These are phyloP conservation scores for Lizonia empirigonia DNA, from an alignment of 2,329 filamentous ascomycete species.

Conservation along the genomic window DNA sequence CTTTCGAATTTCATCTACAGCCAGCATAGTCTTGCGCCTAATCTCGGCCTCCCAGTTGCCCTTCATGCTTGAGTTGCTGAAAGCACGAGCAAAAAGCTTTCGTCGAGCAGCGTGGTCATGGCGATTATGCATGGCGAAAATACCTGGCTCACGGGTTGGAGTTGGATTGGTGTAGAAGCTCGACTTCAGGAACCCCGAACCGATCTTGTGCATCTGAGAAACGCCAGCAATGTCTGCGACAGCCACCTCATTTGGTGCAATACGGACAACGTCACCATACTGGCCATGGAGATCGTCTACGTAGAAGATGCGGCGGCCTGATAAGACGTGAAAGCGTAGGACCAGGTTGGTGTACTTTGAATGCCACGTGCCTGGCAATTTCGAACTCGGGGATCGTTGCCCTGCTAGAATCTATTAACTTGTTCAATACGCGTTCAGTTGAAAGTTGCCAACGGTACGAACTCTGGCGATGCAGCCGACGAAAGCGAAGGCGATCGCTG, in stretches of 20 bases:
- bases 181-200: conserved; percentile 50
- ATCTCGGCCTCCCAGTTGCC: conserved; percentile 47
- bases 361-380: conserved; percentile 40
- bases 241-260: conserved; percentile 33
- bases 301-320: conserved; percentile 47
- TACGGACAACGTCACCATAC: conserved; percentile 37
- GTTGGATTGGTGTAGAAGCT: conserved; percentile 46
- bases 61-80: conserved; percentile 44
- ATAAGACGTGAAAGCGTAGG: conserved; percentile 46
- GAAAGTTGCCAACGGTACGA: background rate
- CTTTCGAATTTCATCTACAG: conserved; percentile 40
- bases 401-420: background rate
- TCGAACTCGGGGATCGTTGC: conserved; percentile 12
- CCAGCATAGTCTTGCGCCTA: conserved; percentile 39
- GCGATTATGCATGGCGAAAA: conserved; percentile 49
- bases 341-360: conserved; percentile 37
- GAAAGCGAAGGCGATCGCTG: background rate
- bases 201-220: conserved; percentile 42
- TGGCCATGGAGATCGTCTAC: conserved; percentile 46
- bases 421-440: background rate
- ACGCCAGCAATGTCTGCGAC: conserved; percentile 28
- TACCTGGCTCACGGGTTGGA: conserved; percentile 32
- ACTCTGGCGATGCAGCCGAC: conserved; percentile 1
- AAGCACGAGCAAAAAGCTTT: conserved; percentile 45
- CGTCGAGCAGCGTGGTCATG: conserved; percentile 45